Evolutionary conservation across 306 rosid genomes (phyloP).

Genomic region (Casuarina glauca): DNA sequence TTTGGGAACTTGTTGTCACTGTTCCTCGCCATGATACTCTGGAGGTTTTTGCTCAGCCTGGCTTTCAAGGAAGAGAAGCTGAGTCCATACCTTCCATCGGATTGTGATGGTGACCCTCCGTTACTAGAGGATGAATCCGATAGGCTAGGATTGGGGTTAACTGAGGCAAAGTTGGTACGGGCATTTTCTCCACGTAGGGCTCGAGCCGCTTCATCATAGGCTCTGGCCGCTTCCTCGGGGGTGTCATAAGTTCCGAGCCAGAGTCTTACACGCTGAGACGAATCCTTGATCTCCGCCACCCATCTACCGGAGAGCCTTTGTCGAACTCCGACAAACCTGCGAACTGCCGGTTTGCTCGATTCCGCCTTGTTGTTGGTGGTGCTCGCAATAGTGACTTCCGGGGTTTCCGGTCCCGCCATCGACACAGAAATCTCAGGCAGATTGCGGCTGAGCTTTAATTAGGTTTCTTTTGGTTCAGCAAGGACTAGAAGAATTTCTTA

Average conservation of each 20-base stretch:
- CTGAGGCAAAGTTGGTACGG: slow-evolving; percentile 64
- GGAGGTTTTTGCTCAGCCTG: slow-evolving; percentile 75
- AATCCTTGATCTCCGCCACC: slow-evolving; percentile 97
- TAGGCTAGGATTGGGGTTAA: slow-evolving; percentile 17
- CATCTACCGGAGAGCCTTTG: slow-evolving; percentile 92
- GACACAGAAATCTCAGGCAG: background rate
- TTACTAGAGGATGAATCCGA: slow-evolving; percentile 15
- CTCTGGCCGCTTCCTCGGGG: slow-evolving; percentile 88
- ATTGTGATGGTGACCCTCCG: slow-evolving; percentile 9
- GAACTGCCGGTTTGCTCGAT: slow-evolving; percentile 33
- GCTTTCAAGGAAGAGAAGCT: slow-evolving; percentile 78
- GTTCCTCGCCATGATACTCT: slow-evolving; percentile 65
- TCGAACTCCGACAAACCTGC: slow-evolving; percentile 79
- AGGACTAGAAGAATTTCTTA: slow-evolving; percentile 9
- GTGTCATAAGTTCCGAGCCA: slow-evolving; percentile 95
- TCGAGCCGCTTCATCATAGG: slow-evolving; percentile 86
- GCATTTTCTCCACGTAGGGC: slow-evolving; percentile 82
- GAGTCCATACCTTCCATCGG: slow-evolving; percentile 44
- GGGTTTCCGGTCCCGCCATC: slow-evolving; percentile 63
- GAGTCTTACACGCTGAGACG: slow-evolving; percentile 75
- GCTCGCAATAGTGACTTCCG: slow-evolving; percentile 33
- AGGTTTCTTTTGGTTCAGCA: slow-evolving; percentile 2
- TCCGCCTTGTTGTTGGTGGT: slow-evolving; percentile 21
- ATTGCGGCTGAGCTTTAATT: slow-evolving; percentile 9
- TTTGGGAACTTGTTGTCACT: slow-evolving; percentile 53